A percentile compares a stretch with the other conserved stretches of the same genome.
Evolutionary conservation across 2,329 filamentous ascomycete genomes (phyloP).

Genomic region (Aciculosporium take): DNA sequence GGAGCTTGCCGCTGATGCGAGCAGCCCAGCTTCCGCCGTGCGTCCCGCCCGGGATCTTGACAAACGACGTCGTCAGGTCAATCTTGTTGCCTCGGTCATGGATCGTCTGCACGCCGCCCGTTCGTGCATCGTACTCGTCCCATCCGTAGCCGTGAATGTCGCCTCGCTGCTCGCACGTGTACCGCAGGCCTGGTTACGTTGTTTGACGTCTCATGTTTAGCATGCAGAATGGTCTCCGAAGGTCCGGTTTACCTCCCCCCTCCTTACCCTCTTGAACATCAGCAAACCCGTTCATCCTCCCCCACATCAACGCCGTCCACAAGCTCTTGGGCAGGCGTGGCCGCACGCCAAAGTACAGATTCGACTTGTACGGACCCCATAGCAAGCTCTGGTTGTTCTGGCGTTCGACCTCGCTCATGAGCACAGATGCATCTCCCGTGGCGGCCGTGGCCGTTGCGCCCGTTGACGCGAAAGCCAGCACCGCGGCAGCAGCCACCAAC

Average conservation of each 20-base stretch:
- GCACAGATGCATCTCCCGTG: conserved; percentile 21
- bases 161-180: conserved; percentile 92
- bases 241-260: conserved; percentile 32
- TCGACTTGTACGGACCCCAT: conserved; percentile 92
- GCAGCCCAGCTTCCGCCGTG: conserved; percentile 89
- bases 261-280: conserved; percentile 56
- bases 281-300: conserved; percentile 63
- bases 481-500: conserved; percentile 16
- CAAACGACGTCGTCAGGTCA: conserved; percentile 83
- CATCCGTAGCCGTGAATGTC: conserved; percentile 92
- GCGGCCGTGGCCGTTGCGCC: conserved; percentile 14
- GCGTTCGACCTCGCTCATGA: conserved; percentile 35
- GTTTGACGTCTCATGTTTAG: neutral
- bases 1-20: conserved; percentile 67
- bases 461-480: too few species aligned
- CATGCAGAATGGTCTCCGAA: neutral
- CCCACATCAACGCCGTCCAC: conserved; percentile 77
- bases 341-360: conserved; percentile 84
- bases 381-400: conserved; percentile 70
- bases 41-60: conserved; percentile 76
- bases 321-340: conserved; percentile 71
- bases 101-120: conserved; percentile 77
- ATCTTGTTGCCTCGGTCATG: conserved; percentile 79
- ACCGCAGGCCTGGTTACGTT: conserved; percentile 55
- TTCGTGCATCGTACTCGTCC: conserved; percentile 89